Conservation (phyloP, 2,329 filamentous ascomycete genomes). For the Arthrocladium fulminans region DNA sequence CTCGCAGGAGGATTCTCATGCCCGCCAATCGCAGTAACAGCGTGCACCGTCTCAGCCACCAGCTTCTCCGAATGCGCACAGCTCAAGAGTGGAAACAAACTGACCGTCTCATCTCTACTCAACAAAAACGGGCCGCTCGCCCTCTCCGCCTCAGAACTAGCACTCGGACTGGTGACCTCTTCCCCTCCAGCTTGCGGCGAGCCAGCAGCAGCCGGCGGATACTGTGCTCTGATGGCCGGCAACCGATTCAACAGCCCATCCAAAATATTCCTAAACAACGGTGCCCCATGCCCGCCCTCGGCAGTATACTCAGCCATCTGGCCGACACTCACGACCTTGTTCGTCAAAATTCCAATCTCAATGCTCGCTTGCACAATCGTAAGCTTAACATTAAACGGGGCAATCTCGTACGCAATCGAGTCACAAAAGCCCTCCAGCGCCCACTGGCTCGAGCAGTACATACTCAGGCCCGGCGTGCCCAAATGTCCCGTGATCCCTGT, state of each 20-base stretch:
- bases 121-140: constrained; percentile 20
- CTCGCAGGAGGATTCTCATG: constrained; percentile 91
- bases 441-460: constrained; percentile 90
- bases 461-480: constrained; percentile 79
- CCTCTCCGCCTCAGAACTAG: constrained; percentile 18
- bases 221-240: constrained; percentile 49
- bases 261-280: constrained; percentile 74
- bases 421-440: constrained; percentile 94
- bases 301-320: constrained; percentile 62
- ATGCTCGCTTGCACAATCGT: constrained; percentile 94
- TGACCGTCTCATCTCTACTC: constrained; percentile 41
- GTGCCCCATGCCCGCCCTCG: constrained; percentile 59
- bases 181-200: constrained; percentile 15
- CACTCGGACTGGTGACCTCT: constrained; percentile 13
- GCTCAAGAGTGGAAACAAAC: constrained; percentile 66
- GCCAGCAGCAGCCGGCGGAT: constrained; percentile 22
- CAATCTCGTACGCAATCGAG: constrained; percentile 86
- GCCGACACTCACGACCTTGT: constrained; percentile 76
- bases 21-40: constrained; percentile 81
- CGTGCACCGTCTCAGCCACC: constrained; percentile 82
- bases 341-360: constrained; percentile 80
- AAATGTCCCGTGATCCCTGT: constrained; percentile 88
- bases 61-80: constrained; percentile 60
- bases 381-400: constrained; percentile 92
- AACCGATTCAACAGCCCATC: constrained; percentile 69